Conservation (phyloP, 192 early-diverging fungal species). For the Rhizoclosmatium sp. region DNA sequence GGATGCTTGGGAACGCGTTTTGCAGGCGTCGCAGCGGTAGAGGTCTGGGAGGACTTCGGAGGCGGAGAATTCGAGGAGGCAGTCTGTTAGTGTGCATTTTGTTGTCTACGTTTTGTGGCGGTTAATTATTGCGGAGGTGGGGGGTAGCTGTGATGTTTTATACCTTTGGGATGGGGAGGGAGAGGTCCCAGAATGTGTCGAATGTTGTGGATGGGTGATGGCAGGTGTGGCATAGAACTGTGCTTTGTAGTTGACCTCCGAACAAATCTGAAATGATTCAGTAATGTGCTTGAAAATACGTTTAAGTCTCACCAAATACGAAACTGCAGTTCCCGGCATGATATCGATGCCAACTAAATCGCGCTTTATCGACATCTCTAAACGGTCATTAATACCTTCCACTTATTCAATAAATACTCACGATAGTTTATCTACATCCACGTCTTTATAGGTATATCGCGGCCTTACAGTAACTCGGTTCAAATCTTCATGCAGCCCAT, state of each 20-base stretch:
- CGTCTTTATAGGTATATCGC: slow-evolving; percentile 53
- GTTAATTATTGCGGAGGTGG: background rate
- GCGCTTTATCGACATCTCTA: slow-evolving; percentile 57
- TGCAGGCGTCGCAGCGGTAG: slow-evolving; percentile 76
- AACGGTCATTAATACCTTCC: background rate
- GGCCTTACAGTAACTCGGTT: slow-evolving; percentile 46
- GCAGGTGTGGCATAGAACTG: slow-evolving; percentile 55
- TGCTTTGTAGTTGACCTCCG: slow-evolving; percentile 62
- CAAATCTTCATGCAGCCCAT: slow-evolving; percentile 60
- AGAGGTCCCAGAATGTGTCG: slow-evolving; percentile 69
- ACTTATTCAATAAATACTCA: slow-evolving; percentile 1
- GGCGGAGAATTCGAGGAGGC: slow-evolving; percentile 70
- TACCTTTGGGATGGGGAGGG: slow-evolving; percentile 60
- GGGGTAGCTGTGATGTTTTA: background rate
- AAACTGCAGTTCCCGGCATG: slow-evolving; percentile 42
- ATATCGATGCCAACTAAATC: slow-evolving; percentile 56
- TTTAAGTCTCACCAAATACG: slow-evolving; percentile 48
- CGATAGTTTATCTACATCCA: slow-evolving; percentile 51
- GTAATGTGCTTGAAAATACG: background rate
- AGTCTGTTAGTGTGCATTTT: slow-evolving; percentile 48
- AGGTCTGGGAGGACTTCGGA: slow-evolving; percentile 72
- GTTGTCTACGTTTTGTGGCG: background rate
- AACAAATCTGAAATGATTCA: slow-evolving; percentile 50
- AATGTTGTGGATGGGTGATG: slow-evolving; percentile 54
- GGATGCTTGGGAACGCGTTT: slow-evolving; percentile 37